These are phyloP conservation scores for Phallus indusiatus DNA, from an alignment of 768 basidiomycete genomes.

Conservation along the genomic window DNA sequence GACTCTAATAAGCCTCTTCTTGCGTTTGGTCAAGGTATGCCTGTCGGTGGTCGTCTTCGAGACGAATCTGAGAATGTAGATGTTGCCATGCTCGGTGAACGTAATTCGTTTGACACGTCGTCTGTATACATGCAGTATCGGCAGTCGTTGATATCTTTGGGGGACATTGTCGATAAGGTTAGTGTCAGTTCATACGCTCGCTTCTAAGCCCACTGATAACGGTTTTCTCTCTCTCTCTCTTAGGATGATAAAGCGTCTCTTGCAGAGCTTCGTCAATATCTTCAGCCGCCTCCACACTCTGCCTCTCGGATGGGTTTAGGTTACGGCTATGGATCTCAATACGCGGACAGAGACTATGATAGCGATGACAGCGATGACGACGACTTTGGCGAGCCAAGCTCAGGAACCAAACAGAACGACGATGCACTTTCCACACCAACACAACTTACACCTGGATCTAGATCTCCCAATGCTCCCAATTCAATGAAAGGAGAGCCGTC, in stretches of 20 bases:
- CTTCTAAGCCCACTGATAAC: conserved; percentile 4
- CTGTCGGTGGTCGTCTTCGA: conserved; percentile 31
- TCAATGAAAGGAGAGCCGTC: neutral
- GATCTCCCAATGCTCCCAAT: neutral
- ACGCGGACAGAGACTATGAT: neutral
- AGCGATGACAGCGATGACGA: conserved; percentile 2
- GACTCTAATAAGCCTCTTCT: conserved; percentile 13
- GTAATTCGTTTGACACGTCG: conserved; percentile 19
- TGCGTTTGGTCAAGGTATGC: conserved; percentile 13
- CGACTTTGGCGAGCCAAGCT: neutral
- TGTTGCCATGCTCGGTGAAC: neutral
- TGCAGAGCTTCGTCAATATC: conserved; percentile 49
- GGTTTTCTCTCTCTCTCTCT: conserved; percentile 4
- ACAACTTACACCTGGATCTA: neutral
- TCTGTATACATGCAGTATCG: conserved; percentile 68
- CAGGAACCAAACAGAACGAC: neutral
- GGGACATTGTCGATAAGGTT: conserved; percentile 67
- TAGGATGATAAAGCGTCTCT: conserved; percentile 73
- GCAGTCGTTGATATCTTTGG: conserved; percentile 70
- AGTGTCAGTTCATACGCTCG: neutral
- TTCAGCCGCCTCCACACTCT: neutral
- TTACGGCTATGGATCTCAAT: neutral
- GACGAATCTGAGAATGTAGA: conserved; percentile 1
- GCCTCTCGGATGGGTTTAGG: neutral
- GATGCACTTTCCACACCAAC: neutral